Evolutionary conservation across 2,329 filamentous ascomycete genomes (phyloP).

Genomic region (Aureobasidium vineae): DNA sequence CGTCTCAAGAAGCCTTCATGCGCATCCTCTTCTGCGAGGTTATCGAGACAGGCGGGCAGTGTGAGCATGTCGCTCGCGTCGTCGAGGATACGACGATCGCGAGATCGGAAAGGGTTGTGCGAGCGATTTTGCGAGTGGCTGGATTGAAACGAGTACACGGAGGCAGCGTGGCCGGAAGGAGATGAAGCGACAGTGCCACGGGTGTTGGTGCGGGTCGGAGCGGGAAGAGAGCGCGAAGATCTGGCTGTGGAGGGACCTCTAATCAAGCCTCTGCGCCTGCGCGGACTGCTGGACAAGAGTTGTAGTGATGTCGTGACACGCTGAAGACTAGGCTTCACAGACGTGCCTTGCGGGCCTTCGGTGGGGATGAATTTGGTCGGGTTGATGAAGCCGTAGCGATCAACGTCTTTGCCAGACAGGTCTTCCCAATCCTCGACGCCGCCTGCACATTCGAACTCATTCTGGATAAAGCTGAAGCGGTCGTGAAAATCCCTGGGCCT

Average conservation of each 20-base stretch:
- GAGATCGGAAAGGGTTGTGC: slow-evolving; percentile 48
- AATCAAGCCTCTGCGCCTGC: slow-evolving; percentile 51
- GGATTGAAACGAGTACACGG: slow-evolving; percentile 43
- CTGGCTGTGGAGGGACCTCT: slow-evolving; percentile 50
- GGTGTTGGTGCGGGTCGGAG: slow-evolving; percentile 31
- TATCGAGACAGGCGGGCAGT: slow-evolving; percentile 53
- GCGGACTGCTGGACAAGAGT: slow-evolving; percentile 56
- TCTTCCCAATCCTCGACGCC: slow-evolving; percentile 66
- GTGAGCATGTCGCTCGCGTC: slow-evolving; percentile 66
- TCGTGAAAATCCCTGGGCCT: slow-evolving; percentile 24
- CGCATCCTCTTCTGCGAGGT: slow-evolving; percentile 47
- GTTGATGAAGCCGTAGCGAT: slow-evolving; percentile 65
- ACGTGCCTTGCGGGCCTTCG: slow-evolving; percentile 32
- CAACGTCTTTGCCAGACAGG: slow-evolving; percentile 58
- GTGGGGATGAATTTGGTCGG: slow-evolving; percentile 42
- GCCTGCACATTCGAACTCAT: slow-evolving; percentile 59
- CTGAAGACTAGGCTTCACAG: slow-evolving; percentile 50
- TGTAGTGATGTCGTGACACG: slow-evolving; percentile 60
- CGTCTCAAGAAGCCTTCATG: slow-evolving; percentile 52
- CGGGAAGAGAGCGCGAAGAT: slow-evolving; percentile 41
- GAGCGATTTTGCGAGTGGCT: slow-evolving; percentile 31
- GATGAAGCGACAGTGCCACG: slow-evolving; percentile 37
- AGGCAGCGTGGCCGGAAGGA: slow-evolving; percentile 31
- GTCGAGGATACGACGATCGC: slow-evolving; percentile 55
- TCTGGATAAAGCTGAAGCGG: slow-evolving; percentile 42